Base-by-base conservation (phyloP, 176 grass and related monocot species). In the Saccharum spontaneum region DNA sequence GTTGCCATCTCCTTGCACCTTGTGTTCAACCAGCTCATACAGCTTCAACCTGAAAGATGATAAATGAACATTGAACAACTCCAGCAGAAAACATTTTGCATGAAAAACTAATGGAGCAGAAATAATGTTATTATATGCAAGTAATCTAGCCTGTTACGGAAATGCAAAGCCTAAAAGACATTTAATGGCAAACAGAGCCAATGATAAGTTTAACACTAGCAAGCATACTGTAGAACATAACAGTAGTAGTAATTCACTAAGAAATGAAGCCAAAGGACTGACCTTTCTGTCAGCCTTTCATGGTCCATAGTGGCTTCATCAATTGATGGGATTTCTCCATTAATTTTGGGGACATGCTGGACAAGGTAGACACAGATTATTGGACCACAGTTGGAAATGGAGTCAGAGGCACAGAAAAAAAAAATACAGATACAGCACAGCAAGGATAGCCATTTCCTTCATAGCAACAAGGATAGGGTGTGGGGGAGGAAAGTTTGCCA, bases 291-390 rank as follows among this genome's bases (percentile, higher is more conserved):
- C 77, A 99, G 86, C 89, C 94, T 96, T 87, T 96, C 86, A 89
- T 96, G 94, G 85, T 99, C 97, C 85, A 94, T 90, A 70, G 88
- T 96, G 78, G 97, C 97, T 89, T 99, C 93, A 48, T 96, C 94
- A 4, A 92, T 14, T 66, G 97, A 94, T 86, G 97, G 97, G 88
- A 99, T 99, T 75, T 87, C 91, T 45, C 97, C 97, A 91, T 99
- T 99, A 78, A 99, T 96, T 95, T 77, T 94, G 86, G 97, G 97
- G 60, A 99, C 97, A 94, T 99, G 97, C 97, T 99, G 88, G 83
- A 92, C 5, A 88, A 83, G 49, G 54, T 9, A 68, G 62, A 77
- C 77, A 89, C 31, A 81, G 23, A 31, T 77, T 33, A 57, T 77
- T 88, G 57, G 80, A 94, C 28, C 61, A 79, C 18, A 77, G 9